Evolutionary conservation across 306 rosid genomes (phyloP).

Genomic region (Vigna radiata): DNA sequence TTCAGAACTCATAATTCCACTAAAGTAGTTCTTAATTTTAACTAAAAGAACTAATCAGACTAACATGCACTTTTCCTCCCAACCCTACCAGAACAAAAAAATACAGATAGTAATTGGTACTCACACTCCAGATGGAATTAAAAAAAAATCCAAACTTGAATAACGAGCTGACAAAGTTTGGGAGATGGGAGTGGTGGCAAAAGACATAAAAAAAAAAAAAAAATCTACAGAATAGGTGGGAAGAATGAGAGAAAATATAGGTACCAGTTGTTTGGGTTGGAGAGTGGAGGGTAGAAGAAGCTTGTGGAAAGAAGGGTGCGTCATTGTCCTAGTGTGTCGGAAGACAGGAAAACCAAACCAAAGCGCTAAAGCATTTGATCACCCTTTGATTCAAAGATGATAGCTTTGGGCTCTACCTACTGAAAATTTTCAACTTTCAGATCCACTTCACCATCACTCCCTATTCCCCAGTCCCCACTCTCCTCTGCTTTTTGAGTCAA

Average conservation of each 20-base stretch:
- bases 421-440: slow-evolving; percentile 48
- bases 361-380: slow-evolving; percentile 46
- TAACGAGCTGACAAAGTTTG: slow-evolving; percentile 3
- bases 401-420: slow-evolving; percentile 40
- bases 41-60: neutral
- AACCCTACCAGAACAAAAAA: slow-evolving; percentile 27
- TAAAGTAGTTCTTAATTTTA: neutral
- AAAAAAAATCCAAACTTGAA: slow-evolving; percentile 23
- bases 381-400: slow-evolving; percentile 43
- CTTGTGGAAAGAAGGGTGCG: slow-evolving; percentile 80
- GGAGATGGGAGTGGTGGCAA: neutral
- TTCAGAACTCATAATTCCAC: neutral
- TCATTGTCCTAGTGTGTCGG: slow-evolving; percentile 57
- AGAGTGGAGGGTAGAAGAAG: slow-evolving; percentile 74
- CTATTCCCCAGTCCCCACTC: slow-evolving; percentile 37
- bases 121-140: neutral
- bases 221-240: neutral
- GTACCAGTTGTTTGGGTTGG: slow-evolving; percentile 82
- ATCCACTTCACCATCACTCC: slow-evolving; percentile 53
- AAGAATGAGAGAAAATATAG: slow-evolving; percentile 37
- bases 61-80: slow-evolving; percentile 2
- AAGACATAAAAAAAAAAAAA: slow-evolving; percentile 6
- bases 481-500: slow-evolving; percentile 65
- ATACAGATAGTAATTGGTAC: neutral
- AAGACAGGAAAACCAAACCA: slow-evolving; percentile 30